These are phyloP conservation scores for Amanita inopinata DNA, from an alignment of 768 basidiomycete genomes.

Conservation along the genomic window DNA sequence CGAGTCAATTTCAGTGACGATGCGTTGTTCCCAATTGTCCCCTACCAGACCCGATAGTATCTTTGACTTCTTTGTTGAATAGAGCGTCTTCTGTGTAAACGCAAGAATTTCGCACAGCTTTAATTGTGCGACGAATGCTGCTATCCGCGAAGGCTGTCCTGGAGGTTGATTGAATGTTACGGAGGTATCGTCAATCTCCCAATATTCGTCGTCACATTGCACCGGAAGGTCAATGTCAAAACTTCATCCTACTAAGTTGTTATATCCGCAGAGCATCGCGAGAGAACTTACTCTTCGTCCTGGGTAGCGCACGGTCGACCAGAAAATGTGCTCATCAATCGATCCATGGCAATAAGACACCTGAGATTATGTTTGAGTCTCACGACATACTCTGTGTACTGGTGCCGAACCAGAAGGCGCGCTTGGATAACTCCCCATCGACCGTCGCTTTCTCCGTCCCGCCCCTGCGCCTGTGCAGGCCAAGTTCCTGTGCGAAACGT, in stretches of 20 bases:
- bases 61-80: slow-evolving; percentile 33
- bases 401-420: slow-evolving; percentile 39
- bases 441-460: slow-evolving; percentile 21
- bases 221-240: slow-evolving; percentile 59
- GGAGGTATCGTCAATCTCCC: slow-evolving; percentile 35
- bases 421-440: slow-evolving; percentile 55
- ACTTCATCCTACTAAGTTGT: slow-evolving; percentile 20
- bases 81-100: slow-evolving; percentile 51
- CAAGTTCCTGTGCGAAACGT: slow-evolving; percentile 52
- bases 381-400: not conserved
- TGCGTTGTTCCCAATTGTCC: slow-evolving; percentile 44
- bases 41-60: slow-evolving; percentile 30
- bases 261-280: not conserved
- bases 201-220: slow-evolving; percentile 44
- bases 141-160: slow-evolving; percentile 41
- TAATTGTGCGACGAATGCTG: slow-evolving; percentile 43
- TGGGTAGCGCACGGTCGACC: slow-evolving; percentile 61
- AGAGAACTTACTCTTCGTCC: slow-evolving; percentile 55
- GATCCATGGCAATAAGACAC: slow-evolving; percentile 24
- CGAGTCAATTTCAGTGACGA: slow-evolving; percentile 54
- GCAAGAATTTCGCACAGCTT: slow-evolving; percentile 56
- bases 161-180: slow-evolving; percentile 53
- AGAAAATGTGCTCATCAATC: slow-evolving; percentile 33
- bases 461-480: slow-evolving; percentile 44
- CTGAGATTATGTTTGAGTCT: slow-evolving; percentile 11